Percentiles rank a stretch among this genome's conserved stretches.
Conservation (phyloP, 257 asterid genomes). For the Solanum chaucha region DNA sequence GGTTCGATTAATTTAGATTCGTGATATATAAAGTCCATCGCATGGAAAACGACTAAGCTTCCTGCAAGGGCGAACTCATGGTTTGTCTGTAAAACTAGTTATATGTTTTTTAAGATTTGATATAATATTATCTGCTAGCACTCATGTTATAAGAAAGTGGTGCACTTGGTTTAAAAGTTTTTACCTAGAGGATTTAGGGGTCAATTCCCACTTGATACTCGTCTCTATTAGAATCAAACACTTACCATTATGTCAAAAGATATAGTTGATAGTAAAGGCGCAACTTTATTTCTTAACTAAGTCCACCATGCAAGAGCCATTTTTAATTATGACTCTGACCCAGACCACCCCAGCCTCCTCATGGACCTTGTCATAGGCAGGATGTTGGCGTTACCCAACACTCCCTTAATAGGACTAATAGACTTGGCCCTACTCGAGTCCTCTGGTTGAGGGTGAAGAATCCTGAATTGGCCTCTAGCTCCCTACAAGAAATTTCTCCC, state of each 20-base stretch:
- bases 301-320: neutral
- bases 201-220: neutral
- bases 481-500: neutral
- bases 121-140: neutral
- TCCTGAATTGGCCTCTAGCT: neutral
- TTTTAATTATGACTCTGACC: neutral
- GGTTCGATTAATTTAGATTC: neutral
- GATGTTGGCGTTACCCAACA: neutral
- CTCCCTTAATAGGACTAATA: neutral
- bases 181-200: neutral
- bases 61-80: neutral
- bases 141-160: neutral
- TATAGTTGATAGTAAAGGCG: accelerated
- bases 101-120: neutral
- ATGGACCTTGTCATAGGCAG: neutral
- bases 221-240: accelerated
- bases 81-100: neutral
- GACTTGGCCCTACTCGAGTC: neutral
- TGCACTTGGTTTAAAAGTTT: neutral
- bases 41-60: neutral
- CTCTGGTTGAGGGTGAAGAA: neutral
- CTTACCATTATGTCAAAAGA: neutral
- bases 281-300: too few relatives aligned
- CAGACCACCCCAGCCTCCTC: neutral
- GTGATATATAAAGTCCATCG: neutral